Evolutionary conservation across 495 filamentous ascomycete species (phyloP), one percentile per base, ranked within the genome.

Genomic region (Penicillium pancosmium): DNA sequence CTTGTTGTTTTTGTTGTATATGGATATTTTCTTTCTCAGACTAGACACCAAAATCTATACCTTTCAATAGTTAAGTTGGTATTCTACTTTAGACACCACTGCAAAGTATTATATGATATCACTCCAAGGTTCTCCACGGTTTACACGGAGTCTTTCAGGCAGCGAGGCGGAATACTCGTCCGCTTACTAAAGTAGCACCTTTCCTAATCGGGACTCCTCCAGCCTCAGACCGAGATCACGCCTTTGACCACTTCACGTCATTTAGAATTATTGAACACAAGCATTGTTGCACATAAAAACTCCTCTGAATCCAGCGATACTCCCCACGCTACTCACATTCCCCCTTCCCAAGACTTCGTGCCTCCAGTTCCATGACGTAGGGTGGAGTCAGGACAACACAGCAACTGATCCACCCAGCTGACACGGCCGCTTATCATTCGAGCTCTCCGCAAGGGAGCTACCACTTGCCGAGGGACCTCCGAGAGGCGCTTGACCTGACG

Each of bases 321-420:
- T 18, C 7, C 41, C 4, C 35, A 25, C 25, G 23, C 23, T 23
- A 52, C 27, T 23, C 21, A 56, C 41, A 33, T 38, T 15, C 44
- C 27, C 40, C 41, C 25, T 38, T 15, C 44, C 31, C 40, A 50
- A 33, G 56, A 48, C 18, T 55, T 5, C 16, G 25, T 6, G 23
- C 52, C 36, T 19, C 56, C 54, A 34, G 10, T 47, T 55, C 55
- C 59, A 65, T 67, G 59, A 70, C 60, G 53, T 64, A 63, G 57
- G 41, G 55, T 61, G 52, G 56, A 57, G 43, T 40, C 47, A 35
- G 48, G 57, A 59, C 52, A 62, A 52, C 57, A 55, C 47, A 64
- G 47, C 58, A 66, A 59, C 57, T 53, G 63, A 70, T 66, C 65
- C 65, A 62, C 68, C 65, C 65, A 68, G 61, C 60, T 66, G 67